Conservation (phyloP, 805 yeast genomes). For the Naumovozyma dairenensis region DNA sequence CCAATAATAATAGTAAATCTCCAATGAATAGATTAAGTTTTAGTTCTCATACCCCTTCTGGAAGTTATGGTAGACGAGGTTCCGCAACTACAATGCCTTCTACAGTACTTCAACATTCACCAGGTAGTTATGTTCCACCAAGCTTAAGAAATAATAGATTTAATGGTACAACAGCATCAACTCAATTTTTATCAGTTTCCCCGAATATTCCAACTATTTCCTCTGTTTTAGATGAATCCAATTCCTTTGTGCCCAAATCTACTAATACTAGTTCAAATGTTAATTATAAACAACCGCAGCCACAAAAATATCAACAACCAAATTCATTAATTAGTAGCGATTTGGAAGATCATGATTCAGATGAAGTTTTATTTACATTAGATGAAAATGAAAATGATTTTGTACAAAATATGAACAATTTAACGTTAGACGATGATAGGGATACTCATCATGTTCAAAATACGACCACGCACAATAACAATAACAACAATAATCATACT, state of each 20-base stretch:
- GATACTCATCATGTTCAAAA: too few species aligned
- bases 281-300: constrained; percentile 3
- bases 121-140: constrained; percentile 67
- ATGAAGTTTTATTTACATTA: constrained; percentile 27
- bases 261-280: constrained; percentile 28
- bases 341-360: constrained; percentile 21
- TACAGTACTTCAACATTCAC: constrained; percentile 15
- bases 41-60: constrained; percentile 1
- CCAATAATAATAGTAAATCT: constrained; percentile 3
- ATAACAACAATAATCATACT: too few species aligned
- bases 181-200: constrained; percentile 8
- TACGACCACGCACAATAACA: too few species aligned
- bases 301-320: not conserved
- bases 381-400: constrained; percentile 29
- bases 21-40: constrained; percentile 6
- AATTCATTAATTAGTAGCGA: constrained; percentile 3
- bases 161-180: constrained; percentile 4
- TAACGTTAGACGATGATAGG: constrained; percentile 11
- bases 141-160: constrained; percentile 35
- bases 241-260: not conserved
- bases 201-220: constrained; percentile 19
- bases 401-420: constrained; percentile 18
- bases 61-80: constrained; percentile 7
- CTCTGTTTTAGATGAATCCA: constrained; percentile 13
- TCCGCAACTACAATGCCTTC: constrained; percentile 1